Base-by-base conservation (phyloP, 495 filamentous ascomycete species). In the Trichocladium uniseriatum region DNA sequence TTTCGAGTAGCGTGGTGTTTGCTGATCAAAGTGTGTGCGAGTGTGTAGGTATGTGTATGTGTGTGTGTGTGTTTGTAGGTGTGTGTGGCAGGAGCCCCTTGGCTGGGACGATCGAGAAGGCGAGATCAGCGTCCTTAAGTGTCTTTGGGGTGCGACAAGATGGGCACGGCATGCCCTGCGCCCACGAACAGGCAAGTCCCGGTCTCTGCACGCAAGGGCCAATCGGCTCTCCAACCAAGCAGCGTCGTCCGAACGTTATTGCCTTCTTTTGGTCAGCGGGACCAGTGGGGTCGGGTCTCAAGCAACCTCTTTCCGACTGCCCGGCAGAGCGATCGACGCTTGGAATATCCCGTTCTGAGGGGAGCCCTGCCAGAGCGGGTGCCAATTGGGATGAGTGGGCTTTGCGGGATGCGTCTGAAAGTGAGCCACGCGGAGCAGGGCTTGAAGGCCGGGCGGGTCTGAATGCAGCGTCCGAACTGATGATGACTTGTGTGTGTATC, bases 51-150 rank as follows among this genome's bases (percentile, higher is more conserved):
- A n/a, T n/a, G 29, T 45, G 40, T 51, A 19, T 32, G 20, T 51
- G 40, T 45, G 7, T 35, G 31, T 51, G 40, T 46, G 39, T 35
- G 41, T 51, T 5, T 28, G 38, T 22, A 15, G 19, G 51, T 62
- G 57, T 63, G 44, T 50, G 47, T 53, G 44, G 49, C 45, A 67
- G 68, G 68, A 69, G 39, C 37, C 39, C 39, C 47, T 71, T 64
- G 57, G 67, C 62, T 55, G 65, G 39, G 51, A 38, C 60, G 60
- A 64, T 65, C 63, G 57, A 54, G 63, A 61, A 76, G 74, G 76
- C 74, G 76, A 79, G 82, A 86, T 86, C 81, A 82, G 79, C 82
- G 79, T 74, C 76, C 79, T 84, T 86, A 84, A 81, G 81, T 84
- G 73, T 73, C 67, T 66, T 64, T 64, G 67, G 63, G 65, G 62